A percentile compares a stretch with the other conserved stretches of the same genome.
These are phyloP conservation scores for Mycena rosella DNA, from an alignment of 768 basidiomycete genomes.

Conservation along the genomic window DNA sequence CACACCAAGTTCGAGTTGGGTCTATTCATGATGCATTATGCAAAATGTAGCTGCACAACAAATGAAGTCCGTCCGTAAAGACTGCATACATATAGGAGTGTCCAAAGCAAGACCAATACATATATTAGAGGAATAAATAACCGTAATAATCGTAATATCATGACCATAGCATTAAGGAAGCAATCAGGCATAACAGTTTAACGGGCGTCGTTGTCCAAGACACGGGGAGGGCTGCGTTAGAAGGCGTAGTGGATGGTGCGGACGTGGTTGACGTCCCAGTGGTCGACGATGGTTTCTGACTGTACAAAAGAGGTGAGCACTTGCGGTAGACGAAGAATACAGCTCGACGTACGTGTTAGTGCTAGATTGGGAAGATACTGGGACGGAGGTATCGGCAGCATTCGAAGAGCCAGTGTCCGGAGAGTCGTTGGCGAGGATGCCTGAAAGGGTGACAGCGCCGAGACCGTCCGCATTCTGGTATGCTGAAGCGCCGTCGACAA, in stretches of 20 bases:
- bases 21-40: no score
- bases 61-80: not conserved
- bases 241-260: not conserved
- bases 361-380: not conserved
- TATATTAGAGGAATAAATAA: no score
- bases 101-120: not conserved
- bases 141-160: not conserved
- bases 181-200: slow-evolving; percentile 5
- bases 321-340: not conserved
- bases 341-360: not conserved
- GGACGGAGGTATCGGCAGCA: not conserved
- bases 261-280: not conserved
- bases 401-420: not conserved
- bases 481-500: slow-evolving; percentile 52
- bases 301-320: not conserved
- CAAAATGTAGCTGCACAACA: not conserved
- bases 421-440: slow-evolving; percentile 27
- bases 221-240: slow-evolving; percentile 4
- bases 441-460: slow-evolving; percentile 47
- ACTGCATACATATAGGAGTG: not conserved
- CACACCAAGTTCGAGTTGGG: no score
- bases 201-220: not conserved
- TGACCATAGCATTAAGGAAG: not conserved
- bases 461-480: slow-evolving; percentile 63
- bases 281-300: not conserved